phyloP scores from a whole-genome alignment of 1,284 basidiomycete species.

The Leccinum solheimii region DNA sequence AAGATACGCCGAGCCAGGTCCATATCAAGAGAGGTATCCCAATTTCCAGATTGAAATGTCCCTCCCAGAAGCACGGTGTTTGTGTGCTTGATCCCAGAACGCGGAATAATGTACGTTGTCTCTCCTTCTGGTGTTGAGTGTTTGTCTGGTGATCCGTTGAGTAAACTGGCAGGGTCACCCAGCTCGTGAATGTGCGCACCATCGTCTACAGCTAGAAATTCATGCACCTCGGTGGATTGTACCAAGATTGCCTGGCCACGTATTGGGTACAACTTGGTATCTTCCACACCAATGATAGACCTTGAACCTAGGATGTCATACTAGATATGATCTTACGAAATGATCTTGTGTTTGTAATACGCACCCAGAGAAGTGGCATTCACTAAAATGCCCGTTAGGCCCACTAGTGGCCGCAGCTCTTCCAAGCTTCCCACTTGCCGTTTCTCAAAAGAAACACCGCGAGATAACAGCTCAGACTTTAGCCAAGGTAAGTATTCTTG shows the following conservation, averaged over 20 bases:
- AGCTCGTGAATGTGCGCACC: constrained; percentile 16
- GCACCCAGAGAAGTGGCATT: constrained; percentile 52
- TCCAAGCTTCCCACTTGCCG: constrained; percentile 39
- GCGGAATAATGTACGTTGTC: constrained; percentile 56
- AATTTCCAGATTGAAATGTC: constrained; percentile 48
- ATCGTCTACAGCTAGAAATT: constrained; percentile 33
- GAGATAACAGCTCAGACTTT: constrained; percentile 38
- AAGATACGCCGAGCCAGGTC: constrained; percentile 46
- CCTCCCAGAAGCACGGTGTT: constrained; percentile 55
- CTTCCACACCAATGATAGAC: constrained; percentile 62
- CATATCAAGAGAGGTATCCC: constrained; percentile 51
- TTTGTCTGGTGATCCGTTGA: constrained; percentile 16
- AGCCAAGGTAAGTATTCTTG: constrained; percentile 51
- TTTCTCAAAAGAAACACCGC: constrained; percentile 35
- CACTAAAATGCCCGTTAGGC: constrained; percentile 40
- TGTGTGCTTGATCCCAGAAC: constrained; percentile 36
- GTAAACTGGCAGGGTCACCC: neutral
- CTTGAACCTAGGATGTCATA: constrained; percentile 44
- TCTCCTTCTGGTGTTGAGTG: constrained; percentile 21
- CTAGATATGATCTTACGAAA: neutral
- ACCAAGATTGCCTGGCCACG: constrained; percentile 73
- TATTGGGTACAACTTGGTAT: constrained; percentile 57
- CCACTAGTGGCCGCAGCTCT: constrained; percentile 42
- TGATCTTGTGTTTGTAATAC: constrained; percentile 8
- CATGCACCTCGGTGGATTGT: constrained; percentile 48